Percentiles rank a stretch among this genome's conserved stretches.
Evolutionary conservation across 1,284 basidiomycete species (phyloP).

Genomic region (Heterobasidion occidentale): DNA sequence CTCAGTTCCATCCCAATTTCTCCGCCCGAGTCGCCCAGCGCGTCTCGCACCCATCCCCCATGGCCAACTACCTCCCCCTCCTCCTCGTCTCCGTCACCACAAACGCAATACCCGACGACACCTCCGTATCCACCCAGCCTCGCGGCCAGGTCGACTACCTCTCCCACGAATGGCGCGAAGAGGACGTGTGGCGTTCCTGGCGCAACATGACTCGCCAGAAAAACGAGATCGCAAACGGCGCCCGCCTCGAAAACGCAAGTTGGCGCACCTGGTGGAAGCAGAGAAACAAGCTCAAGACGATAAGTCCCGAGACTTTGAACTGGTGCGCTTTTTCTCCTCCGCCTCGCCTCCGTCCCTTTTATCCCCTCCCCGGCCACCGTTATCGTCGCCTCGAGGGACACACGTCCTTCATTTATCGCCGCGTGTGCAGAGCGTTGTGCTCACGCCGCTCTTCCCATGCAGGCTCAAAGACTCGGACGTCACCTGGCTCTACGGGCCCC

Average conservation of each 20-base stretch:
- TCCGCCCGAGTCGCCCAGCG: not conserved
- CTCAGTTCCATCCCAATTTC: not conserved
- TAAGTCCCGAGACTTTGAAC: slow-evolving; percentile 95
- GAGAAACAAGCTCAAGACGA: slow-evolving; percentile 91
- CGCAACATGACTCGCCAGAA: slow-evolving; percentile 98
- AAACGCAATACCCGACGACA: slow-evolving; percentile 57
- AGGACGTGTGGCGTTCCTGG: slow-evolving; percentile 98
- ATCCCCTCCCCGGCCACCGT: not conserved
- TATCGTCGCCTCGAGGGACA: not conserved
- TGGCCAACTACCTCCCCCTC: slow-evolving; percentile 65
- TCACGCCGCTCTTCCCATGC: slow-evolving; percentile 6
- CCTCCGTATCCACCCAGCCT: slow-evolving; percentile 54
- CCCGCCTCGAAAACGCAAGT: slow-evolving; percentile 92
- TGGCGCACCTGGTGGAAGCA: slow-evolving; percentile 99
- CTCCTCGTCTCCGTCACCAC: slow-evolving; percentile 57
- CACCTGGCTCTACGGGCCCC: slow-evolving; percentile 97
- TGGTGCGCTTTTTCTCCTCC: slow-evolving; percentile 60
- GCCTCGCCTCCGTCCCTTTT: slow-evolving; percentile 9
- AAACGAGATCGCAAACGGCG: slow-evolving; percentile 95
- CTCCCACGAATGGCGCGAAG: slow-evolving; percentile 95
- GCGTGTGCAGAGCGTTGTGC: not conserved
- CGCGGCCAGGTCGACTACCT: slow-evolving; percentile 77
- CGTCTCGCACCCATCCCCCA: slow-evolving; percentile 14
- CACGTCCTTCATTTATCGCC: not conserved
- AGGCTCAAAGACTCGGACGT: slow-evolving; percentile 99